Evolutionary conservation across 2,329 filamentous ascomycete genomes (phyloP).

Genomic region (Chaetomiaceae sp.): DNA sequence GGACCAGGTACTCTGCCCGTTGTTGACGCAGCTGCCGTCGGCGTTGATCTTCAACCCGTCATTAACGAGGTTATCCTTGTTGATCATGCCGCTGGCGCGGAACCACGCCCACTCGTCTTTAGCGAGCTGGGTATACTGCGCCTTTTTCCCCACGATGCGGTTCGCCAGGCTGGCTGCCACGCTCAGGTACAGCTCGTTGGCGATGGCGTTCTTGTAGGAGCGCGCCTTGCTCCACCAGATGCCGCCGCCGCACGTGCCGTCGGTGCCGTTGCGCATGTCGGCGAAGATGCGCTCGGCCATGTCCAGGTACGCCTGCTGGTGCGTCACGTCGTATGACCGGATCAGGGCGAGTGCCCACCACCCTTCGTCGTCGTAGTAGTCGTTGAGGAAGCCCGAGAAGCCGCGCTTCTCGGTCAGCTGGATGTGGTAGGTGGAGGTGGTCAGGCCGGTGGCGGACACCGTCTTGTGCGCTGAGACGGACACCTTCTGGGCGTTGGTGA

Average conservation of each 20-base stretch:
- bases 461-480: slow-evolving; percentile 37
- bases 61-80: slow-evolving; percentile 45
- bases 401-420: slow-evolving; percentile 27
- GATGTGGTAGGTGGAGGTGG: slow-evolving; percentile 37
- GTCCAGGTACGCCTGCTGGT: slow-evolving; percentile 44
- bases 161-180: slow-evolving; percentile 51
- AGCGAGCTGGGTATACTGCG: slow-evolving; percentile 45
- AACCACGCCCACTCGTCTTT: slow-evolving; percentile 50
- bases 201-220: slow-evolving; percentile 48
- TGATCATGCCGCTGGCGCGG: slow-evolving; percentile 46
- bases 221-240: slow-evolving; percentile 55
- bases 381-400: slow-evolving; percentile 47
- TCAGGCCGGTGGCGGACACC: slow-evolving; percentile 34
- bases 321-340: slow-evolving; percentile 48
- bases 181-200: slow-evolving; percentile 54
- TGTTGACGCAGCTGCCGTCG: slow-evolving; percentile 44
- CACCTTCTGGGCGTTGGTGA: slow-evolving; percentile 40
- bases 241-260: slow-evolving; percentile 47
- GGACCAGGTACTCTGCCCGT: slow-evolving; percentile 43
- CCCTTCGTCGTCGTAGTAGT: slow-evolving; percentile 58
- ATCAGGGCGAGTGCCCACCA: slow-evolving; percentile 61
- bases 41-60: slow-evolving; percentile 45
- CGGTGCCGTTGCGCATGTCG: slow-evolving; percentile 47
- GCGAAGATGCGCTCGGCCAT: slow-evolving; percentile 50
- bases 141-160: slow-evolving; percentile 34